These are phyloP conservation scores for Inga leiocalycina DNA, from an alignment of 306 rosid species.

Conservation along the genomic window DNA sequence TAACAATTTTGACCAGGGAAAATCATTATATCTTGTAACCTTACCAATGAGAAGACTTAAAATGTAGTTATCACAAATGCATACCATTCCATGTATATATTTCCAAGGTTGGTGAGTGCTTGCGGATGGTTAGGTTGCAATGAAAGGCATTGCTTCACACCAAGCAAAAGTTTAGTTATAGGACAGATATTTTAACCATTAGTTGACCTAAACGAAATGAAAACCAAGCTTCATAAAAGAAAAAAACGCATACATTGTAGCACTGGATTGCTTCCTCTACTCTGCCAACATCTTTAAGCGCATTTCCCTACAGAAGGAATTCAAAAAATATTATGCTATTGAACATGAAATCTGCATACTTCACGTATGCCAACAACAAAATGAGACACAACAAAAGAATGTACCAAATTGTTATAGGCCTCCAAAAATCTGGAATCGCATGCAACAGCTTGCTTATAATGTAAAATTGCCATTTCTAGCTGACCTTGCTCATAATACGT, in stretches of 20 bases:
- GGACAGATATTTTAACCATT: neutral
- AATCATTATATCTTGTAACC: neutral
- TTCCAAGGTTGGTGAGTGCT: conserved; percentile 86
- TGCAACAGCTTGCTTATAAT: conserved; percentile 92
- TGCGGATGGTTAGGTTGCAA: conserved; percentile 96
- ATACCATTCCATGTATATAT: conserved; percentile 84
- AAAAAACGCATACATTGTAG: conserved; percentile 67
- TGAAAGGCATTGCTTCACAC: conserved; percentile 87
- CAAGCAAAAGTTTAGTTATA: conserved; percentile 36
- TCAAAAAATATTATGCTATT: neutral
- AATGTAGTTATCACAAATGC: neutral
- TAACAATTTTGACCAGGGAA: conserved; percentile 23
- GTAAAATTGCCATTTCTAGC: conserved; percentile 88
- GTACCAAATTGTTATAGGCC: conserved; percentile 96
- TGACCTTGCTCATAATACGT: conserved; percentile 93
- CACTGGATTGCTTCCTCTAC: conserved; percentile 97
- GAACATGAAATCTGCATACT: neutral
- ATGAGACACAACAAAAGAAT: conserved; percentile 31
- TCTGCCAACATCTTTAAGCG: conserved; percentile 87
- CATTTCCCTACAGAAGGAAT: conserved; percentile 71
- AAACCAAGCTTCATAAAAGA: conserved; percentile 3
- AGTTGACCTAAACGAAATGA: neutral
- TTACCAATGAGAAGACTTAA: conserved; percentile 3
- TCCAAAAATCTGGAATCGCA: conserved; percentile 95
- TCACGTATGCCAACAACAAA: neutral